These are phyloP conservation scores for Quillaja saponaria DNA, from an alignment of 306 rosid species.

Conservation along the genomic window DNA sequence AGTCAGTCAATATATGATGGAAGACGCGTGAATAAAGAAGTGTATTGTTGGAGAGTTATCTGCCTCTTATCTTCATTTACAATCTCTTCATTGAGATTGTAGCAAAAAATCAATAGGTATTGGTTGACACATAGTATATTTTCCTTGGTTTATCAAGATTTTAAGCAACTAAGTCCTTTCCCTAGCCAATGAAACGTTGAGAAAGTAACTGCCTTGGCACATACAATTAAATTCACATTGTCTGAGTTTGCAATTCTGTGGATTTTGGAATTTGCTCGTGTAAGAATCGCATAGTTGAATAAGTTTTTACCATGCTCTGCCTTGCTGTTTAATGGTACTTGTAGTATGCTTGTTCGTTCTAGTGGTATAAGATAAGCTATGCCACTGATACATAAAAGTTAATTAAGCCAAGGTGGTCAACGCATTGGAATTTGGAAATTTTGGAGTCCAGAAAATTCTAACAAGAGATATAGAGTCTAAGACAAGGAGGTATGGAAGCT, in stretches of 20 bases:
- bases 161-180: neutral
- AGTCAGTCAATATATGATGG: too few species aligned
- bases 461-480: too few species aligned
- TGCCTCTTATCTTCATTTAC: neutral
- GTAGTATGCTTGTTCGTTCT: too few species aligned
- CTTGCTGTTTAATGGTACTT: too few species aligned
- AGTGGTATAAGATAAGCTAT: too few species aligned
- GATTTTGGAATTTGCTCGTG: neutral
- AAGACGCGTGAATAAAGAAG: neutral
- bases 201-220: conserved; percentile 2
- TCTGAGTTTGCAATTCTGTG: neutral
- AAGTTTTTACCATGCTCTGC: too few species aligned
- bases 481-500: neutral
- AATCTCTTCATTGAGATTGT: too few species aligned
- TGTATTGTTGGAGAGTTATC: neutral
- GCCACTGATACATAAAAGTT: too few species aligned
- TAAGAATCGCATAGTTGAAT: too few species aligned
- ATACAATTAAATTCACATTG: neutral
- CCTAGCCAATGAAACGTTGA: neutral
- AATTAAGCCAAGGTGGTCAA: too few species aligned
- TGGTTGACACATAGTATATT: neutral
- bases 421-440: too few species aligned
- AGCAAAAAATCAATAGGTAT: too few species aligned
- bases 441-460: neutral
- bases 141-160: neutral